These are phyloP conservation scores for Seiridium cupressi DNA, from an alignment of 2,329 filamentous ascomycete genomes.

Conservation along the genomic window DNA sequence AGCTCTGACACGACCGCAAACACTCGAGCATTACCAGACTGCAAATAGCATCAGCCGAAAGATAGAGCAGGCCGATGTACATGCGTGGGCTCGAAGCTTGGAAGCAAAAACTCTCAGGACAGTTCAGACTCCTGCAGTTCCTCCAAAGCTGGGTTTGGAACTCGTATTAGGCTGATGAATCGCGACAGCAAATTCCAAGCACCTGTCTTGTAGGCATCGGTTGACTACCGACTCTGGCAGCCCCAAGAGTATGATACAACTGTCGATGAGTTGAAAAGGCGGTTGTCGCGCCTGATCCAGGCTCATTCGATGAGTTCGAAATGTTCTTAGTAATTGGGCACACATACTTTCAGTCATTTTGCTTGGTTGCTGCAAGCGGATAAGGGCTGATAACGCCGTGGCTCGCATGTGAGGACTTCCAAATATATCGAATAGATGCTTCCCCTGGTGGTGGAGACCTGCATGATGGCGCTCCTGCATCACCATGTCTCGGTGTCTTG, in stretches of 20 bases:
- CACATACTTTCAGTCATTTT: not conserved
- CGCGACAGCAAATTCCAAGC: too few relatives aligned
- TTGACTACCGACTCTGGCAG: not conserved
- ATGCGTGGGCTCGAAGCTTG: too few relatives aligned
- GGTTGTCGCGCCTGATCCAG: constrained; percentile 25
- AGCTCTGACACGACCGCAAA: too few relatives aligned
- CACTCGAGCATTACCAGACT: too few relatives aligned
- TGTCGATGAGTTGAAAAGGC: constrained; percentile 27
- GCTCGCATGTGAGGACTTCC: not conserved
- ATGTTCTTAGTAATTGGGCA: constrained; percentile 15
- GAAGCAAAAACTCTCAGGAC: too few relatives aligned
- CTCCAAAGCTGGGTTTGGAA: too few relatives aligned
- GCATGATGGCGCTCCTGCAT: not conserved
- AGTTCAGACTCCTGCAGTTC: too few relatives aligned
- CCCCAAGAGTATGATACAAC: constrained; percentile 20
- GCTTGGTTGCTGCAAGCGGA: not conserved
- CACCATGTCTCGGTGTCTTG: too few relatives aligned
- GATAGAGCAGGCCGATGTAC: too few relatives aligned
- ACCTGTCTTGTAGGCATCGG: too few relatives aligned
- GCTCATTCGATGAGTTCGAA: constrained; percentile 27
- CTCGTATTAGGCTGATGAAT: too few relatives aligned
- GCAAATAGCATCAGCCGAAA: too few relatives aligned
- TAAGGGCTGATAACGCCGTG: not conserved
- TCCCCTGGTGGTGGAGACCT: not conserved
- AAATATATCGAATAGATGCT: not conserved